These are phyloP conservation scores for Aquilaria malaccensis DNA, from an alignment of 345 rosid species.

Conservation along the genomic window DNA sequence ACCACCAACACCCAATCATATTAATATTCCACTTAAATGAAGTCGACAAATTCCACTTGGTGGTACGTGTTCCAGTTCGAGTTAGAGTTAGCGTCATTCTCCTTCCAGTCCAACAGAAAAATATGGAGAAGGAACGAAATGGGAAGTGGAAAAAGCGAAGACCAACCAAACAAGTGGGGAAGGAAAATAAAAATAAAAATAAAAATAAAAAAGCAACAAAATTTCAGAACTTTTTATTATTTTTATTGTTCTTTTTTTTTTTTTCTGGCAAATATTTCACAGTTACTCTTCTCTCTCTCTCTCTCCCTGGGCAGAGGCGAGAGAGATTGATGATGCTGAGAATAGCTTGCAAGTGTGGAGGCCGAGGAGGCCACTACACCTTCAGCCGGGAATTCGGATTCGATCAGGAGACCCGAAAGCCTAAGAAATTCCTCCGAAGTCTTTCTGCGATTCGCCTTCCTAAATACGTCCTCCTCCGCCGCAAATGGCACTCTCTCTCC, in stretches of 20 bases:
- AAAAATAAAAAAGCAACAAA: too few species aligned
- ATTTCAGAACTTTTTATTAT: not conserved
- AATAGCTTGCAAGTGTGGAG: slow-evolving; percentile 49
- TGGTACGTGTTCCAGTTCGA: too few species aligned
- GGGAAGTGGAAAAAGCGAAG: too few species aligned
- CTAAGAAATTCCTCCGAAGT: slow-evolving; percentile 35
- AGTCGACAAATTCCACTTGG: too few species aligned
- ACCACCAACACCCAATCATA: too few species aligned
- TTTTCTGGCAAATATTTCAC: too few species aligned
- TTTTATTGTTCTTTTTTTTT: not conserved
- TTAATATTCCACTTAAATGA: too few species aligned
- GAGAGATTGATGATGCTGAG: slow-evolving; percentile 10
- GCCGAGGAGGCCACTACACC: slow-evolving; percentile 24
- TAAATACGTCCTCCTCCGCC: slow-evolving; percentile 27
- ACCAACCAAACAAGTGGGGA: too few species aligned
- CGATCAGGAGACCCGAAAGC: slow-evolving; percentile 24
- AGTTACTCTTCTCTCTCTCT: not conserved
- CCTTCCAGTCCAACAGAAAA: too few species aligned
- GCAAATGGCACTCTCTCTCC: slow-evolving; percentile 30
- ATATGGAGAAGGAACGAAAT: too few species aligned
- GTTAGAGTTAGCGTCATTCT: too few species aligned
- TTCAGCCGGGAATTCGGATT: slow-evolving; percentile 25
- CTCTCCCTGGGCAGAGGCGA: slow-evolving; percentile 4
- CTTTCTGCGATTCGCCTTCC: slow-evolving; percentile 38
- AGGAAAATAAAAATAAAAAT: too few species aligned